A percentile compares a stretch with the other conserved stretches of the same genome.
Evolutionary conservation across 441 rosid species (phyloP).

Genomic region (Isatis lusitanica): DNA sequence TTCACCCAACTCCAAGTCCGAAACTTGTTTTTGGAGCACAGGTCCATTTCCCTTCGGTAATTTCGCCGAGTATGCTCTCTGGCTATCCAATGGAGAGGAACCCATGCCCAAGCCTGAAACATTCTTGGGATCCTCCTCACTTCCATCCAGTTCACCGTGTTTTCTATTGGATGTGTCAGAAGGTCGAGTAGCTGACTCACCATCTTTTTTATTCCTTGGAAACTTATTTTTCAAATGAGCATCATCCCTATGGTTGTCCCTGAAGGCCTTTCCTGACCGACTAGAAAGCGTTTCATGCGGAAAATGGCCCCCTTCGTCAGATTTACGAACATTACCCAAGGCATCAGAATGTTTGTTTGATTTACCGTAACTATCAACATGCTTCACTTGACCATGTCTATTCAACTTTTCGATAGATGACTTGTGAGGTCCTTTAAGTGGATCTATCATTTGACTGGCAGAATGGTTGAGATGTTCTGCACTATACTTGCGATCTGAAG

Average conservation of each 20-base stretch:
- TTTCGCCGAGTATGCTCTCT: slow-evolving; percentile 41
- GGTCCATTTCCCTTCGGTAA: slow-evolving; percentile 54
- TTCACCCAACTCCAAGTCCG: slow-evolving; percentile 94
- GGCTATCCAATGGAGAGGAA: slow-evolving; percentile 55
- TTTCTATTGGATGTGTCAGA: slow-evolving; percentile 49
- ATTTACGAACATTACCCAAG: slow-evolving; percentile 47
- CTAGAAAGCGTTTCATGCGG: slow-evolving; percentile 47
- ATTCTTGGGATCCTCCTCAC: slow-evolving; percentile 54
- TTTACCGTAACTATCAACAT: slow-evolving; percentile 50
- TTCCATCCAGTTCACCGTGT: slow-evolving; percentile 58
- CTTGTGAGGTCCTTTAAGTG: slow-evolving; percentile 45
- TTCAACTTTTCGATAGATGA: slow-evolving; percentile 50
- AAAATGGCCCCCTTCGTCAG: slow-evolving; percentile 45
- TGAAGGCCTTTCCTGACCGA: slow-evolving; percentile 52
- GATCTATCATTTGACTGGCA: slow-evolving; percentile 40
- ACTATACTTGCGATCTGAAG: slow-evolving; percentile 40
- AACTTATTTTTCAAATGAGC: slow-evolving; percentile 46
- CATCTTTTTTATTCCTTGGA: slow-evolving; percentile 56
- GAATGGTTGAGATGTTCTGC: slow-evolving; percentile 47
- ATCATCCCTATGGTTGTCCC: slow-evolving; percentile 56
- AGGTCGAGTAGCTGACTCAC: slow-evolving; percentile 53
- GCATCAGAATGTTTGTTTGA: slow-evolving; percentile 49
- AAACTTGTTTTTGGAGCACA: slow-evolving; percentile 70
- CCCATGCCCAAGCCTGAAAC: slow-evolving; percentile 45
- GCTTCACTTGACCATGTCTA: slow-evolving; percentile 42